These are phyloP conservation scores for Fragaria vesca DNA, from an alignment of 306 rosid genomes.

Conservation along the genomic window DNA sequence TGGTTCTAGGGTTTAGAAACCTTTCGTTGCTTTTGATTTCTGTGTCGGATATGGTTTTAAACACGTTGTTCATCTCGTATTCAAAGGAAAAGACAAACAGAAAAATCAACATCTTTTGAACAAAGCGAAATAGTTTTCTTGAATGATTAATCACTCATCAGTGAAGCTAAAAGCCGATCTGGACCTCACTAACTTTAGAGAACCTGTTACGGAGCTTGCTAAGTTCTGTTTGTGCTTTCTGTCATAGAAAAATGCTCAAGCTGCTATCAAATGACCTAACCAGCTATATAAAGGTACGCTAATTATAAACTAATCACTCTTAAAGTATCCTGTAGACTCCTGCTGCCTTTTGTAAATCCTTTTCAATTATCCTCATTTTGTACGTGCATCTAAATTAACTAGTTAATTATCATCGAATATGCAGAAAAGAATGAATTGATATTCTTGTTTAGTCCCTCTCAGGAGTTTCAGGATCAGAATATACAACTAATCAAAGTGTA, in stretches of 20 bases:
- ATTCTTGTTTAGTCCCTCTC: neutral
- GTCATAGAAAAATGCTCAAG: slow-evolving; percentile 25
- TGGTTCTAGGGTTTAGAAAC: neutral
- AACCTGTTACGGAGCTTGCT: neutral
- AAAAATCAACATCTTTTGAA: neutral
- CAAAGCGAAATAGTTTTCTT: neutral
- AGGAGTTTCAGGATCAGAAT: neutral
- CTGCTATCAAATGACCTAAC: slow-evolving; percentile 18
- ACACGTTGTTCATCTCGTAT: neutral
- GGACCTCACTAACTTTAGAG: slow-evolving; percentile 13
- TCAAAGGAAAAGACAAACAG: neutral
- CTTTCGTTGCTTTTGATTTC: too few relatives aligned
- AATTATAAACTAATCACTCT: neutral
- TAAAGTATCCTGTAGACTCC: neutral
- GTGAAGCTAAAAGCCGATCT: neutral
- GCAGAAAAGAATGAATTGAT: neutral
- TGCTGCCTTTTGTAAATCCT: neutral
- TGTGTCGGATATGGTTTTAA: neutral
- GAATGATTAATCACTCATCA: neutral
- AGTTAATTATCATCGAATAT: neutral
- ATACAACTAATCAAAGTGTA: neutral
- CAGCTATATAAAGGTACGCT: neutral
- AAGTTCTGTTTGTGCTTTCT: slow-evolving; percentile 7
- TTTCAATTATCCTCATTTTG: neutral
- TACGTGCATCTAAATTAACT: neutral